Evolutionary conservation across 164 flowering plant genomes (phyloP).

Genomic region (Brasenia schreberi): DNA sequence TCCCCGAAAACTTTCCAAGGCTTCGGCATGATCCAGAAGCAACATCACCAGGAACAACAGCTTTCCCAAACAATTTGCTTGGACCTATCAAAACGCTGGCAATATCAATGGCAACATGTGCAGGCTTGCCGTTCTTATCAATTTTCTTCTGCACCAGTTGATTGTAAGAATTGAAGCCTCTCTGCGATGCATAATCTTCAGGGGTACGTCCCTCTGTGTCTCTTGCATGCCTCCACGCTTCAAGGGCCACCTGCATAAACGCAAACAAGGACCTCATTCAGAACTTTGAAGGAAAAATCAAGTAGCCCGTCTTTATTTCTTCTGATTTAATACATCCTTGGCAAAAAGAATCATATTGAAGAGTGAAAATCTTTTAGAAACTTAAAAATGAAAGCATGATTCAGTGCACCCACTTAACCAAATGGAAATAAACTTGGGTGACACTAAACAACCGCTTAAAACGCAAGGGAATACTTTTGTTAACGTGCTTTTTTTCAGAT

Average conservation of each 20-base stretch:
- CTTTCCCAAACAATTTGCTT: slow-evolving; percentile 21
- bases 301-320: not conserved
- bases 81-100: slow-evolving; percentile 13
- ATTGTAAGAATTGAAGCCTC: slow-evolving; percentile 52
- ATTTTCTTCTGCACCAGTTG: slow-evolving; percentile 52
- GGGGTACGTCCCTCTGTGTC: slow-evolving; percentile 69
- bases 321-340: not conserved
- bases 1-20: slow-evolving; percentile 14
- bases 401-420: too few species aligned
- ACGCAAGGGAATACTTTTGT: too few species aligned
- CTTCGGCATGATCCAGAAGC: not conserved
- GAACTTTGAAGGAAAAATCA: not conserved
- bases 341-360: too few species aligned
- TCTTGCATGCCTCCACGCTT: slow-evolving; percentile 52
- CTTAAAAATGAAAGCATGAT: too few species aligned
- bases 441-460: too few species aligned
- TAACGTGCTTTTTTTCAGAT: too few species aligned
- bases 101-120: slow-evolving; percentile 50
- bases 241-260: slow-evolving; percentile 52
- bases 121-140: slow-evolving; percentile 19
- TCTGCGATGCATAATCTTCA: slow-evolving; percentile 49
- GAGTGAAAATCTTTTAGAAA: too few species aligned
- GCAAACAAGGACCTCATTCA: not conserved
- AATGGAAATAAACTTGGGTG: too few species aligned
- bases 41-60: not conserved